Conservation (phyloP, 2,329 filamentous ascomycete genomes). For the Rhinocladiella similis region DNA sequence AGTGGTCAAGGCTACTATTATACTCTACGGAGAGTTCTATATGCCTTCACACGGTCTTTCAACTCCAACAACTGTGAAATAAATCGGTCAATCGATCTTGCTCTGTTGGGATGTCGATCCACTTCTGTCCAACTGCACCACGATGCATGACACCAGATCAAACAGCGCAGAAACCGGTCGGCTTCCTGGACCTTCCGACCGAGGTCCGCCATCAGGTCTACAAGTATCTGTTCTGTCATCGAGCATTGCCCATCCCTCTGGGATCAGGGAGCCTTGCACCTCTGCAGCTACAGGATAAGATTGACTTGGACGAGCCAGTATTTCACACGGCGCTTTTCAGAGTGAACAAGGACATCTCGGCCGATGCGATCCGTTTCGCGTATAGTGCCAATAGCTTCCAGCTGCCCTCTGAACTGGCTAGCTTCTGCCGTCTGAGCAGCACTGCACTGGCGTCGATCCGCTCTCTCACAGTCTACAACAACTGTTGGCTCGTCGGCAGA, state of each 20-base stretch:
- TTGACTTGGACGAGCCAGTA: conserved; percentile 5
- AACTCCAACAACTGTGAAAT: no score
- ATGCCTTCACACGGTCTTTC: no score
- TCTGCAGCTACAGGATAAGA: not conserved
- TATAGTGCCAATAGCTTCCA: conserved; percentile 20
- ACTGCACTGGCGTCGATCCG: conserved; percentile 18
- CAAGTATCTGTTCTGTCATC: conserved; percentile 16
- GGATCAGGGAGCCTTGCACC: conserved; percentile 2
- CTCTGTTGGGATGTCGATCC: not conserved
- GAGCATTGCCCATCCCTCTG: conserved; percentile 12
- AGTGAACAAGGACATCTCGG: conserved; percentile 20
- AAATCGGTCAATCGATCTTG: no score
- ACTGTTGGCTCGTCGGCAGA: conserved; percentile 5
- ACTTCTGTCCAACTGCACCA: not conserved
- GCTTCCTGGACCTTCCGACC: conserved; percentile 14
- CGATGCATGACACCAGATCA: not conserved
- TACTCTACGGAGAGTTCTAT: no score
- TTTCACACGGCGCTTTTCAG: conserved; percentile 21
- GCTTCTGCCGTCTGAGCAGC: conserved; percentile 8
- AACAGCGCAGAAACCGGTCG: not conserved
- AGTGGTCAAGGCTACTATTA: no score
- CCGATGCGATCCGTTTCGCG: conserved; percentile 20
- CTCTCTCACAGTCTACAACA: conserved; percentile 13
- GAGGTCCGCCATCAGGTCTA: conserved; percentile 23
- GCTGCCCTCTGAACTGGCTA: conserved; percentile 11